A percentile compares a stretch with the other conserved stretches of the same genome.
Conservation (phyloP, 805 yeast species). For the Priceomyces medius region DNA sequence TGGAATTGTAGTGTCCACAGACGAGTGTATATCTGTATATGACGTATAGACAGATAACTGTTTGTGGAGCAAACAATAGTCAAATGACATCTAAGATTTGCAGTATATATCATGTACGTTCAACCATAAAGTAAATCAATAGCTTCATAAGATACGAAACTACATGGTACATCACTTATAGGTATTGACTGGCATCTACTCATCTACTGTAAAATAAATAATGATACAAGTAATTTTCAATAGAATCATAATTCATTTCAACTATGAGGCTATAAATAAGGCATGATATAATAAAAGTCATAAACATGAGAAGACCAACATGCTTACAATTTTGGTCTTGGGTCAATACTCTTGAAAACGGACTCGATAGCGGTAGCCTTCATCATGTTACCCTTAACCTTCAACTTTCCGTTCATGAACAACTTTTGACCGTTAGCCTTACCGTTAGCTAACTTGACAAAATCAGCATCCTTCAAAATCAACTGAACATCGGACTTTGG, state of each 20-base stretch:
- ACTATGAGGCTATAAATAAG: conserved; percentile 1
- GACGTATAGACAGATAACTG: conserved; percentile 1
- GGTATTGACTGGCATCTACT: no score
- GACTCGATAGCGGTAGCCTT: conserved; percentile 78
- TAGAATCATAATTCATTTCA: conserved; percentile 3
- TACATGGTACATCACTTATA: no score
- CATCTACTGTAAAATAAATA: no score
- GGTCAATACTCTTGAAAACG: conserved; percentile 54
- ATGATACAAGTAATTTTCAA: no score
- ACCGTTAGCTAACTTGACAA: conserved; percentile 69
- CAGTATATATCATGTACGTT: no score
- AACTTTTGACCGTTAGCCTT: conserved; percentile 83
- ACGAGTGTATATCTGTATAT: conserved; percentile 9
- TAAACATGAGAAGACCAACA: not conserved
- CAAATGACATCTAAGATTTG: no score
- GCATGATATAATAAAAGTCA: conserved; percentile 1
- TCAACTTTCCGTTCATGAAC: conserved; percentile 80
- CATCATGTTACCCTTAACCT: conserved; percentile 88
- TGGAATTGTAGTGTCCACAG: conserved; percentile 9
- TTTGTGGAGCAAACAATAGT: no score
- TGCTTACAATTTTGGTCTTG: conserved; percentile 45
- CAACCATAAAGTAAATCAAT: no score
- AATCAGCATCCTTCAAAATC: conserved; percentile 63
- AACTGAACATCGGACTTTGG: conserved; percentile 63
- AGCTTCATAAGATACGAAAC: no score